Evolutionary conservation across 805 yeast genomes (phyloP), one percentile per base, ranked within the genome.

Genomic region (Ogataea degrootiae): DNA sequence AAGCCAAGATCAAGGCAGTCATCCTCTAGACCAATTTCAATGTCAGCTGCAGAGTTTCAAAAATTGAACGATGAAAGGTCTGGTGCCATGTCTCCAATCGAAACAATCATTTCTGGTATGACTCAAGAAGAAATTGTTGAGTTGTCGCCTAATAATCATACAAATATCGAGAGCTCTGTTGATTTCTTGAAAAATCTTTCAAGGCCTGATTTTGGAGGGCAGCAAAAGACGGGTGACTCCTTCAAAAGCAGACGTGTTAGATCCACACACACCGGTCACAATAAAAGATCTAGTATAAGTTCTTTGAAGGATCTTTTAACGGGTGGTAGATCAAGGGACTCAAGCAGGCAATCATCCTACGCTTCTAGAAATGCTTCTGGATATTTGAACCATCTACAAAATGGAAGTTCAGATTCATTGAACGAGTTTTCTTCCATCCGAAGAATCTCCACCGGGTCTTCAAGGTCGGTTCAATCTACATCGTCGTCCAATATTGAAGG

Each of bases 181-280:
- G 75, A 68, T 33, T 73, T 70, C 50, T 46, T 72, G 34, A 68
- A 64, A 43, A 61, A 54, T 23, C 49, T 72, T 21, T 65, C 72
- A 12, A 12, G 19, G 36, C 19, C 12, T 17, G 34, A 44, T 21
- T 8, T 33, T 6, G 39, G 39, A 15, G 55, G 45, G 26, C 55
- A 45, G 2, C 62, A 59, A 41, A 58, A 61, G 40, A 59, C 62
- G 4, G 63, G 63, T 5, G 63, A 57, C 16, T 56, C 60, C 12
- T 26, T 57, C 29, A 58, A 47, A 39, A 37, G 50, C 22, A 52
- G 60, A 33, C 45, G 46, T 19, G 41, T 53, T 36, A 55, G 47
- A 39, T 46, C 58, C 5, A 52, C 61, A 23, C 49, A 51, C 35
- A 50, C 60, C 1, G 55, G 53, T 23, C 49, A 57, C 38, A 58